These are phyloP conservation scores for Pleurotus salmoneostramineus DNA, from an alignment of 768 basidiomycete species.

Conservation along the genomic window DNA sequence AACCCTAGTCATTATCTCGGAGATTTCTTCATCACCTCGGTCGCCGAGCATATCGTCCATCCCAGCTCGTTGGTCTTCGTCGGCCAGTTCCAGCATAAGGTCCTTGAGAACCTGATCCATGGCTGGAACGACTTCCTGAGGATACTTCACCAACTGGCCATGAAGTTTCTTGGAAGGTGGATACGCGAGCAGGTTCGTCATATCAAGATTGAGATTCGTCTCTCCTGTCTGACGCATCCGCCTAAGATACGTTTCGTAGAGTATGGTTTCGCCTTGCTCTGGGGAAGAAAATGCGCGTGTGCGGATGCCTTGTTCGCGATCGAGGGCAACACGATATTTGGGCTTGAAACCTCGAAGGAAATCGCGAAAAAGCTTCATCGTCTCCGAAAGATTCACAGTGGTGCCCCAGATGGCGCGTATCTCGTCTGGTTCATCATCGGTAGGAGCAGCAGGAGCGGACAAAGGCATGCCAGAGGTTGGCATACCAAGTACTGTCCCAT, in stretches of 20 bases:
- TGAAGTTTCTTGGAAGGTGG: conserved; percentile 82
- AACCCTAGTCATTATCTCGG: conserved; percentile 80
- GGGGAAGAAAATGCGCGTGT: conserved; percentile 52
- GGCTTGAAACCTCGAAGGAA: conserved; percentile 92
- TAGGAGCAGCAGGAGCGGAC: conserved; percentile 57
- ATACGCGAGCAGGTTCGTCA: conserved; percentile 81
- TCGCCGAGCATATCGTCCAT: conserved; percentile 73
- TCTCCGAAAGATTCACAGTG: conserved; percentile 86
- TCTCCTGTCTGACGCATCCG: conserved; percentile 91
- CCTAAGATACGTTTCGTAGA: conserved; percentile 81
- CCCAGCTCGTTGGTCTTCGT: conserved; percentile 70
- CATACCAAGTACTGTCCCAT: conserved; percentile 52
- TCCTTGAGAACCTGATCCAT: conserved; percentile 98
- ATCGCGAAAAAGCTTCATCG: conserved; percentile 86
- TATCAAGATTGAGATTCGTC: conserved; percentile 89
- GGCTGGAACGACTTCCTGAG: conserved; percentile 94
- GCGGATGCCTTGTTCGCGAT: conserved; percentile 55
- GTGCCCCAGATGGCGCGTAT: conserved; percentile 98
- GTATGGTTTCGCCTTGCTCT: conserved; percentile 59
- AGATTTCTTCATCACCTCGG: conserved; percentile 81
- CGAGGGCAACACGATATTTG: conserved; percentile 77
- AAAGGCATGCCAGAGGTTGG: conserved; percentile 50
- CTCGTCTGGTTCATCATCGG: conserved; percentile 77
- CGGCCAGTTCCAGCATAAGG: conserved; percentile 83
- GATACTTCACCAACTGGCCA: conserved; percentile 84